Evolutionary conservation across 768 basidiomycete genomes (phyloP).

Genomic region (Phaeotremella fagi): DNA sequence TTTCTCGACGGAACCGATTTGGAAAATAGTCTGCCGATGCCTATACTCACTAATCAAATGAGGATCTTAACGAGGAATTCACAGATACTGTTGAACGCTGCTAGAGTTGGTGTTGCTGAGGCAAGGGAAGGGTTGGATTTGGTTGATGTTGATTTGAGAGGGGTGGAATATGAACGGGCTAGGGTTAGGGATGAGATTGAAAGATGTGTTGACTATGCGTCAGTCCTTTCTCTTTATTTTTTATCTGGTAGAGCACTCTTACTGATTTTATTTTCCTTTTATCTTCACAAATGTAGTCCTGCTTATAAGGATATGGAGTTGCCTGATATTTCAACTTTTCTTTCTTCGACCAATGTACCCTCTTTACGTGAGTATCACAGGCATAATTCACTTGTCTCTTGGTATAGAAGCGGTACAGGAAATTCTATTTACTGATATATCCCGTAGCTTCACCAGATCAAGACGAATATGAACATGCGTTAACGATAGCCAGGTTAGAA

Average conservation of each 20-base stretch:
- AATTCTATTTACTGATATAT: neutral
- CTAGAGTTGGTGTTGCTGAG: slow-evolving; percentile 19
- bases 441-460: slow-evolving; percentile 15
- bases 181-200: slow-evolving; percentile 36
- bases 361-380: slow-evolving; percentile 28
- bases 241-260: too few relatives aligned
- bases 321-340: slow-evolving; percentile 15
- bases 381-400: too few relatives aligned
- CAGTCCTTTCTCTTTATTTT: slow-evolving; percentile 5
- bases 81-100: slow-evolving; percentile 36
- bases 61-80: slow-evolving; percentile 21
- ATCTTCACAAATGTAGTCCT: slow-evolving; percentile 28
- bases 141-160: slow-evolving; percentile 26
- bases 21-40: too few relatives aligned
- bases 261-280: neutral
- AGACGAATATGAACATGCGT: slow-evolving; percentile 27
- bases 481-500: slow-evolving; percentile 32
- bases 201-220: slow-evolving; percentile 38
- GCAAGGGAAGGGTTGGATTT: slow-evolving; percentile 27
- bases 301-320: slow-evolving; percentile 27
- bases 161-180: slow-evolving; percentile 31
- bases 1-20: too few relatives aligned
- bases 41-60: slow-evolving; percentile 25
- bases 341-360: neutral
- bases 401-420: neutral